These are phyloP conservation scores for Kondoa malvinella DNA, from an alignment of 768 basidiomycete genomes.

Conservation along the genomic window DNA sequence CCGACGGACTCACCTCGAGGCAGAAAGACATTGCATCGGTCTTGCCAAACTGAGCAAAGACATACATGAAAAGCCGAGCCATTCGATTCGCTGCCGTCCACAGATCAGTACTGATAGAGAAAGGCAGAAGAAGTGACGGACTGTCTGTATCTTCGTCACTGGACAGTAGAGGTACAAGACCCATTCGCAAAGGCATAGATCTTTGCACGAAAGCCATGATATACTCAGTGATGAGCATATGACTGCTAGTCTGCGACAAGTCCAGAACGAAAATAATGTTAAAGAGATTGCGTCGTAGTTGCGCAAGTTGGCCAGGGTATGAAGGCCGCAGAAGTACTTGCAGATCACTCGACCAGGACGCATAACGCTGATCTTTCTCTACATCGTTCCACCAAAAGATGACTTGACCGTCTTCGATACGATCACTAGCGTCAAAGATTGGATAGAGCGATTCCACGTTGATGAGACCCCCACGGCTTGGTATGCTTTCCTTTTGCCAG, in stretches of 20 bases:
- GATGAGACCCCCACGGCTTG: constrained; percentile 29
- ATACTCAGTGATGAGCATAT: constrained; percentile 49
- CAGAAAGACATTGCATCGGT: constrained; percentile 49
- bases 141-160: constrained; percentile 32
- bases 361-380: constrained; percentile 57
- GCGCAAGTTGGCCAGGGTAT: constrained; percentile 63
- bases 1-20: constrained; percentile 35
- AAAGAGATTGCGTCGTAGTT: constrained; percentile 57
- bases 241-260: constrained; percentile 45
- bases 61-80: constrained; percentile 54
- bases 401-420: constrained; percentile 53
- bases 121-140: not conserved
- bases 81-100: constrained; percentile 42
- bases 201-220: constrained; percentile 56
- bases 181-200: constrained; percentile 62
- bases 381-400: constrained; percentile 84
- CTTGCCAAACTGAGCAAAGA: constrained; percentile 48
- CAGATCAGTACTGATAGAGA: not conserved
- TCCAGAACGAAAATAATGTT: constrained; percentile 71
- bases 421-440: constrained; percentile 80
- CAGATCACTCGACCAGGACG: constrained; percentile 21
- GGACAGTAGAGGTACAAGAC: constrained; percentile 59
- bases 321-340: constrained; percentile 50
- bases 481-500: constrained; percentile 39
- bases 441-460: constrained; percentile 34